phyloP scores from a whole-genome alignment of 176 grass and related monocot species.

The Cenchrus americanus region DNA sequence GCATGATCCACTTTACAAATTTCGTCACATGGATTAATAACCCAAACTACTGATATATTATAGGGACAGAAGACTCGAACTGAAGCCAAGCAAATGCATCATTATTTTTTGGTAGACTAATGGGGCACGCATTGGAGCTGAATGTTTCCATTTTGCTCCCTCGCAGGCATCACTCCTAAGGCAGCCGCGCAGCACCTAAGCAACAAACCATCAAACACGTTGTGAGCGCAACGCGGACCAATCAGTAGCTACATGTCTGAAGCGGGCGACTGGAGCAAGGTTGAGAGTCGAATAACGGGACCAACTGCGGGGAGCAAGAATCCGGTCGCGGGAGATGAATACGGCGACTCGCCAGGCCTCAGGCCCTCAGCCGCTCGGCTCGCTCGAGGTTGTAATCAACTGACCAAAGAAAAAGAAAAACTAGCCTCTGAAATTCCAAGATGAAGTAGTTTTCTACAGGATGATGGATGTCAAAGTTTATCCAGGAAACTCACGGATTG shows the following conservation, averaged over 20 bases:
- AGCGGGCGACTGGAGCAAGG: not conserved
- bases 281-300: not conserved
- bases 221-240: not conserved
- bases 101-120: not conserved
- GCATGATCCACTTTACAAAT: not conserved
- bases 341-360: not conserved
- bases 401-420: not conserved
- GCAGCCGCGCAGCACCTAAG: not conserved
- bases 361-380: not conserved
- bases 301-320: not conserved
- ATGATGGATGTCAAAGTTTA: not conserved
- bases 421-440: not conserved
- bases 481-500: slow-evolving; percentile 1
- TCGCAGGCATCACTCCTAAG: not conserved
- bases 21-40: not conserved
- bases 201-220: slow-evolving; percentile 30
- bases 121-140: no score
- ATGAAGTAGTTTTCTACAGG: not conserved
- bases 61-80: not conserved
- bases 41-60: not conserved
- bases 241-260: not conserved
- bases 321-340: not conserved
- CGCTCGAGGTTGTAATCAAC: no score
- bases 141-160: not conserved
- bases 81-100: not conserved